Conservation (phyloP, 768 basidiomycete genomes). For the Mycena pura region DNA sequence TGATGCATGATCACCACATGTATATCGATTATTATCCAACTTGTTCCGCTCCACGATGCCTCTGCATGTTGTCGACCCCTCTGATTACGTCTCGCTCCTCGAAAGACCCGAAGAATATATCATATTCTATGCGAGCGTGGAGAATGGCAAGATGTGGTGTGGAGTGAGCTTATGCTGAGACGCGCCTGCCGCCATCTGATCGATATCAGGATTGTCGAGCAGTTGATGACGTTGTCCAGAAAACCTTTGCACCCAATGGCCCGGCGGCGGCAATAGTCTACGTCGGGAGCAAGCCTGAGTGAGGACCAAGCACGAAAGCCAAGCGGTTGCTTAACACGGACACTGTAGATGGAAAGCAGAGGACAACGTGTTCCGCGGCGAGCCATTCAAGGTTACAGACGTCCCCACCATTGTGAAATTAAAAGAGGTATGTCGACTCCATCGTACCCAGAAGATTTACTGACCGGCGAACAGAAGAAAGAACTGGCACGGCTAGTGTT, state of each 20-base stretch:
- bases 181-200: conserved; percentile 11
- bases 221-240: conserved; percentile 61
- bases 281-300: conserved; percentile 72
- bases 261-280: conserved; percentile 69
- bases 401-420: conserved; percentile 75
- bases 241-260: conserved; percentile 54
- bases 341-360: conserved; percentile 73
- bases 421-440: conserved; percentile 51
- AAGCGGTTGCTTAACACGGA: neutral
- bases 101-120: conserved; percentile 57
- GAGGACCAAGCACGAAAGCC: conserved; percentile 34
- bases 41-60: conserved; percentile 59
- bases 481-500: conserved; percentile 39
- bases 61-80: conserved; percentile 47
- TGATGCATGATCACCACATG: no score
- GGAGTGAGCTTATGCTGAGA: conserved; percentile 51
- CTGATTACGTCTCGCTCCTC: conserved; percentile 42
- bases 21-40: no score
- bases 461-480: conserved; percentile 29
- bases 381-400: conserved; percentile 63
- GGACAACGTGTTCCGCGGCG: conserved; percentile 62
- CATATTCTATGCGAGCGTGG: conserved; percentile 75
- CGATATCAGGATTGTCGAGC: conserved; percentile 63
- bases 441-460: neutral
- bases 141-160: conserved; percentile 73